phyloP scores from a whole-genome alignment of 1,139 yeast genomes.

The Zygosaccharomyces pseudobailii region DNA sequence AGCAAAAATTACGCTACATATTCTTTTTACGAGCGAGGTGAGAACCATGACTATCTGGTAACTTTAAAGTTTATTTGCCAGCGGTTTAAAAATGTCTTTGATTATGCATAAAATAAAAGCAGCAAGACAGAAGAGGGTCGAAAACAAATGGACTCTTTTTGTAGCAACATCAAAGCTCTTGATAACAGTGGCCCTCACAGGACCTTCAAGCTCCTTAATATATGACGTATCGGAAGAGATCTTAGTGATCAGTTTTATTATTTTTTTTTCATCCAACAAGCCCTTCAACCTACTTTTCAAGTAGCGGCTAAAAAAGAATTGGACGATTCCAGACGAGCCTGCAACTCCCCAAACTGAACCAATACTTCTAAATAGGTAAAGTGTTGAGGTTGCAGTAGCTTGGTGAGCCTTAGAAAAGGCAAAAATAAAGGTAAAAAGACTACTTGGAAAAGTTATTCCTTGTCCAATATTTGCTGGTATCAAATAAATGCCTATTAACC shows the following conservation, averaged over 20 bases:
- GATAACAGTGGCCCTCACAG: constrained; percentile 12
- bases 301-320: constrained; percentile 9
- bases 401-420: constrained; percentile 35
- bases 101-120: constrained; percentile 6
- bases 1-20: too few species aligned
- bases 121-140: constrained; percentile 8
- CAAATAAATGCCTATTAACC: constrained; percentile 30
- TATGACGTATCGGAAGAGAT: constrained; percentile 13
- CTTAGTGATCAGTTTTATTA: constrained; percentile 6
- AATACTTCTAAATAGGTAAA: constrained; percentile 38
- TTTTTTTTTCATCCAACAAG: constrained; percentile 8
- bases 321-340: constrained; percentile 35
- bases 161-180: constrained; percentile 13
- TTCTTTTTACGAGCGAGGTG: too few species aligned
- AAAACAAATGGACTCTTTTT: constrained; percentile 11
- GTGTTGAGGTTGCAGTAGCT: constrained; percentile 39
- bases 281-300: constrained; percentile 6
- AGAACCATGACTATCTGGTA: too few species aligned
- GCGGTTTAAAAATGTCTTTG: constrained; percentile 5
- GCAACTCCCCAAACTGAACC: constrained; percentile 44
- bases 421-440: constrained; percentile 39
- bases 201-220: constrained; percentile 11
- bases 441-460: constrained; percentile 40
- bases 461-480: constrained; percentile 42
- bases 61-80: too few species aligned